A percentile compares a stretch with the other conserved stretches of the same genome.
These are phyloP conservation scores for Puccinia horiana DNA, from an alignment of 1,284 basidiomycete species.

Conservation along the genomic window DNA sequence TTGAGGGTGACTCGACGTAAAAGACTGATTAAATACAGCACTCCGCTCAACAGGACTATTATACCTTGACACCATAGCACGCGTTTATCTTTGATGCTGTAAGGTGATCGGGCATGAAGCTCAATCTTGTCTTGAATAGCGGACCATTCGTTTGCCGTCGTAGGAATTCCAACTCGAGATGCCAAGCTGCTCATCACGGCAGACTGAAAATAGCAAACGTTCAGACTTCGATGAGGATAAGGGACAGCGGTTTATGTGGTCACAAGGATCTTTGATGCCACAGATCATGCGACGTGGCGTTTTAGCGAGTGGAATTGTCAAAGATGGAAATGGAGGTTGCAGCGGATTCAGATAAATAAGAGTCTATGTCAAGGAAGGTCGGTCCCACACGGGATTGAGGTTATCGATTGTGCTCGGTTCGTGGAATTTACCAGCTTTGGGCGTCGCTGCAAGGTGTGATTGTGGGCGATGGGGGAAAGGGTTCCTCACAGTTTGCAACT, in stretches of 20 bases:
- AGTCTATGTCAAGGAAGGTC: neutral
- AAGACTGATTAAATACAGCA: slow-evolving; percentile 28
- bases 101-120: slow-evolving; percentile 31
- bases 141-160: slow-evolving; percentile 32
- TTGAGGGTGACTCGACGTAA: slow-evolving; percentile 20
- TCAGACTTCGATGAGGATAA: neutral
- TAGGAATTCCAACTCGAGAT: slow-evolving; percentile 15
- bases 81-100: slow-evolving; percentile 29
- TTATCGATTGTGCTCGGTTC: neutral
- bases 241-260: neutral
- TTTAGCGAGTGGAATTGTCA: neutral
- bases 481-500: neutral
- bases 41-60: slow-evolving; percentile 37
- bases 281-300: neutral
- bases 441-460: neutral
- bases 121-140: slow-evolving; percentile 38
- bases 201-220: neutral
- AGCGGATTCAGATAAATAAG: neutral
- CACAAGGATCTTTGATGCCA: neutral
- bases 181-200: neutral
- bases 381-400: neutral
- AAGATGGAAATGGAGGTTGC: neutral
- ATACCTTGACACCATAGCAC: slow-evolving; percentile 46
- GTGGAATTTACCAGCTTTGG: neutral
- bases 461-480: neutral